Evolutionary conservation across 2,329 filamentous ascomycete genomes (phyloP).

Genomic region (Dactylonectria estremocensis): DNA sequence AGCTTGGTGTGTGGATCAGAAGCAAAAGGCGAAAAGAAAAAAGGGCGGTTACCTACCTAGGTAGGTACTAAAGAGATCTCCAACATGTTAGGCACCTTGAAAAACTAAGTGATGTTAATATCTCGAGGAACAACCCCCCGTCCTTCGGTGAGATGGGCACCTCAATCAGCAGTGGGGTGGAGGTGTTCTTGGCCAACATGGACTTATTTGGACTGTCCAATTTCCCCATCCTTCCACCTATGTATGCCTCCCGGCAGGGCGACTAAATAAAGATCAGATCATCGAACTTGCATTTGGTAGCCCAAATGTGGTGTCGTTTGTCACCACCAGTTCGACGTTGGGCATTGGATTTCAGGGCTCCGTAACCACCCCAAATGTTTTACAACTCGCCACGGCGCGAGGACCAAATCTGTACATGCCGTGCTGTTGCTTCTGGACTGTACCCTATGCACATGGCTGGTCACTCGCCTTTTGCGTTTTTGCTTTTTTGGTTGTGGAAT

Average conservation of each 20-base stretch:
- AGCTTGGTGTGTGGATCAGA: background rate
- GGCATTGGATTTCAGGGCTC: background rate
- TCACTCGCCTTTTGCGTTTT: slow-evolving; percentile 24
- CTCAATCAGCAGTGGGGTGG: slow-evolving; percentile 12
- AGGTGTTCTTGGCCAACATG: slow-evolving; percentile 13
- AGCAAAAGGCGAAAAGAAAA: slow-evolving; percentile 7
- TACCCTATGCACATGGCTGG: background rate
- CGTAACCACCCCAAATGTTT: background rate
- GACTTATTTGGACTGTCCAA: slow-evolving; percentile 12
- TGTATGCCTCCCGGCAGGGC: slow-evolving; percentile 4
- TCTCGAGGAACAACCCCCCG: slow-evolving; percentile 9
- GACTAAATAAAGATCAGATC: slow-evolving; percentile 19
- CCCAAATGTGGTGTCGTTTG: background rate
- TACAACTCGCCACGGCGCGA: background rate
- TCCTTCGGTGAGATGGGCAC: slow-evolving; percentile 14
- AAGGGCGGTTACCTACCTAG: slow-evolving; percentile 1
- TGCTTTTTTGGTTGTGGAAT: slow-evolving; percentile 21
- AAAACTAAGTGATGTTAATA: slow-evolving; percentile 22
- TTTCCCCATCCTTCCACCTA: slow-evolving; percentile 15
- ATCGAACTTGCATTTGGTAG: slow-evolving; percentile 2
- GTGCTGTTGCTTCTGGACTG: slow-evolving; percentile 3
- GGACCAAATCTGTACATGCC: slow-evolving; percentile 4
- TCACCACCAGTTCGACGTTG: slow-evolving; percentile 16
- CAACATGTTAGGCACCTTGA: slow-evolving; percentile 18
- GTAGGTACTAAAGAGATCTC: background rate